A percentile compares a stretch with the other conserved stretches of the same genome.
These are phyloP conservation scores for Fragilariopsis cylindrus DNA, from an alignment of 108 stramenopile genomes.

Conservation along the genomic window DNA sequence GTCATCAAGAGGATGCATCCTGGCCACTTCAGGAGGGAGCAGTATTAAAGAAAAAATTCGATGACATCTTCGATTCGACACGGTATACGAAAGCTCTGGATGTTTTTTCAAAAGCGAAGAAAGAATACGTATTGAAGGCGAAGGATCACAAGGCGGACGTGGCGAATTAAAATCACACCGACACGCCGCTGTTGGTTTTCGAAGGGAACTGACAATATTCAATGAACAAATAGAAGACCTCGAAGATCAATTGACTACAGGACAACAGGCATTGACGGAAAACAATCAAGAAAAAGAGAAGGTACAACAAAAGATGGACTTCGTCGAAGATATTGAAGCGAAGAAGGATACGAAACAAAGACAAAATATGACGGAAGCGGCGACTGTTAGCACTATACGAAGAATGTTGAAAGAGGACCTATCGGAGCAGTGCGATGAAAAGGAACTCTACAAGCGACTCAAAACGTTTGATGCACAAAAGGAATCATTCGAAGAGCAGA, in stretches of 20 bases:
- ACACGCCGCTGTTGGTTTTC: constrained; percentile 78
- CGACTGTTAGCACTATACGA: constrained; percentile 37
- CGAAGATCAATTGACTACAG: constrained; percentile 62
- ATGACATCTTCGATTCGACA: constrained; percentile 99
- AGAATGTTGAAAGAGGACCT: constrained; percentile 67
- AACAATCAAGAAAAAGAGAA: constrained; percentile 49
- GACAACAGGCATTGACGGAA: constrained; percentile 29
- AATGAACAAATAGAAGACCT: constrained; percentile 67
- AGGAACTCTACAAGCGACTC: constrained; percentile 63
- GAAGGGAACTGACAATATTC: constrained; percentile 57
- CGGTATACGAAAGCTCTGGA: constrained; percentile 92
- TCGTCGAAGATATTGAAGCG: constrained; percentile 19
- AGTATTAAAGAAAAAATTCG: constrained; percentile 97
- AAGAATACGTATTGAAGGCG: constrained; percentile 53
- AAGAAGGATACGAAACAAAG: constrained; percentile 35
- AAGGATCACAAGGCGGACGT: constrained; percentile 89
- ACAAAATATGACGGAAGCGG: neutral
- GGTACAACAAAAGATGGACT: constrained; percentile 31
- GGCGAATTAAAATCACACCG: constrained; percentile 77
- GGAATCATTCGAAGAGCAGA: constrained; percentile 39
- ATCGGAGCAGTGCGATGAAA: constrained; percentile 43
- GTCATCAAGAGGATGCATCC: constrained; percentile 86
- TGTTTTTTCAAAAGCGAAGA: constrained; percentile 83
- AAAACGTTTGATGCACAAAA: constrained; percentile 53
- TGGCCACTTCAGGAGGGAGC: constrained; percentile 96